Conservation (phyloP, 805 yeast species). For the Yarrowia sp. region DNA sequence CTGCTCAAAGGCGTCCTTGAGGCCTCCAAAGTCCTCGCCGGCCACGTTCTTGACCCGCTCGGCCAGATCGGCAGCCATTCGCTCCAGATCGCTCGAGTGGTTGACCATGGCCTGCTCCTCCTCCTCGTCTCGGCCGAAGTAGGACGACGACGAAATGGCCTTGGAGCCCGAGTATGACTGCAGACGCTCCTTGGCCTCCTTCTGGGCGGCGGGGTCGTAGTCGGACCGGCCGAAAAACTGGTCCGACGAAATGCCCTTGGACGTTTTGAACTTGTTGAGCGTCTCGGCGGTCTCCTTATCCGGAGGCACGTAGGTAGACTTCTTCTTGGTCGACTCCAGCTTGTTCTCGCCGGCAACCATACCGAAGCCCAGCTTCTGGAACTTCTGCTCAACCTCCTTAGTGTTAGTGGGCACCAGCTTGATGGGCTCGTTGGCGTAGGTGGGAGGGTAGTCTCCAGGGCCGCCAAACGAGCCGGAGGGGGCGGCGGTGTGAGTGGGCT, state of each 20-base stretch:
- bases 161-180: conserved; percentile 85
- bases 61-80: conserved; percentile 67
- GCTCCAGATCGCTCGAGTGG: conserved; percentile 54
- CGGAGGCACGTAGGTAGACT: conserved; percentile 44
- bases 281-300: conserved; percentile 45
- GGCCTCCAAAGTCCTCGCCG: conserved; percentile 85
- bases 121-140: conserved; percentile 85
- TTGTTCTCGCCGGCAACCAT: conserved; percentile 60
- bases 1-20: conserved; percentile 90
- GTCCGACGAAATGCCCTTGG: conserved; percentile 95
- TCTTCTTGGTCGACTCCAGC: conserved; percentile 44
- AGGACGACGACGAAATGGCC: conserved; percentile 88
- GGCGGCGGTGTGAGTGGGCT: conserved; percentile 37
- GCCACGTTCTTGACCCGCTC: conserved; percentile 74
- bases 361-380: conserved; percentile 89
- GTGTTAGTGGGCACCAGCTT: conserved; percentile 37
- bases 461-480: conserved; percentile 39
- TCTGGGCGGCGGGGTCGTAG: conserved; percentile 76
- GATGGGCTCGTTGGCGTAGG: conserved; percentile 32
- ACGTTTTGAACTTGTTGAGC: conserved; percentile 73
- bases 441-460: conserved; percentile 23
- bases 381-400: conserved; percentile 45
- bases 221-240: conserved; percentile 89
- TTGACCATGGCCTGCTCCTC: conserved; percentile 49
- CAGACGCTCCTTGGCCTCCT: conserved; percentile 82